phyloP scores from a whole-genome alignment of 495 filamentous ascomycete species.

The Astrothelium subdiscretum region DNA sequence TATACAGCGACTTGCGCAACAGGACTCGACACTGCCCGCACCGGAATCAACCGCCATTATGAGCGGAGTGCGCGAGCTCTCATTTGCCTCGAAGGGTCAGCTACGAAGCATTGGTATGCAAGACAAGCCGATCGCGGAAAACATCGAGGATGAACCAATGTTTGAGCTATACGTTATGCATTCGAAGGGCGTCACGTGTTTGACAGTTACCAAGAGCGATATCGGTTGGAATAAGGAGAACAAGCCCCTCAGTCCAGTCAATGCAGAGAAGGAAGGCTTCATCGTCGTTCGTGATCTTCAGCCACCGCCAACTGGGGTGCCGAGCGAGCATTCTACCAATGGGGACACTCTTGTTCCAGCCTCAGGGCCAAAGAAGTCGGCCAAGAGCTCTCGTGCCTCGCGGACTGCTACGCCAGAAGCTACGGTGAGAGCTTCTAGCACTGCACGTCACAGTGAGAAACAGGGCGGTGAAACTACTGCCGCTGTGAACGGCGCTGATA shows the following conservation, averaged over 20 bases:
- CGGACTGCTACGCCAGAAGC: conserved; percentile 28
- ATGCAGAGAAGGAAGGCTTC: conserved; percentile 57
- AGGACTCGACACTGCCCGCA: conserved; percentile 61
- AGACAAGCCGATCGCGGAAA: conserved; percentile 42
- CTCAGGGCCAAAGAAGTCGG: conserved; percentile 31
- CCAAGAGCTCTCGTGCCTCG: conserved; percentile 29
- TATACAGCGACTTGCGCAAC: conserved; percentile 59
- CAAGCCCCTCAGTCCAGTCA: conserved; percentile 62
- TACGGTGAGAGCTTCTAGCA: conserved; percentile 19
- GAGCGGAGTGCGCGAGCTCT: conserved; percentile 89
- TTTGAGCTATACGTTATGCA: conserved; percentile 98
- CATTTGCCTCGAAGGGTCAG: conserved; percentile 75
- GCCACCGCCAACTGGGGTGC: conserved; percentile 16
- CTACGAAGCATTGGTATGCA: conserved; percentile 85
- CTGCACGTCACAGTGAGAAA: conserved; percentile 30
- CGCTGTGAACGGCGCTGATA: conserved; percentile 30
- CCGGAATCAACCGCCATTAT: conserved; percentile 92
- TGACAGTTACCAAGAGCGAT: conserved; percentile 74
- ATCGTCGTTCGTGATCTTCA: conserved; percentile 43
- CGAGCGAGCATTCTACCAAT: conserved; percentile 38
- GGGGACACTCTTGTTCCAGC: conserved; percentile 29
- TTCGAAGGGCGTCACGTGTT: conserved; percentile 81
- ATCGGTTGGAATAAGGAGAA: conserved; percentile 81
- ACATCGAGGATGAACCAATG: conserved; percentile 45
- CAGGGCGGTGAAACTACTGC: conserved; percentile 29